Evolutionary conservation across 2,329 filamentous ascomycete species (phyloP), one percentile per base, ranked within the genome.

Genomic region (Exophiala oligosperma): DNA sequence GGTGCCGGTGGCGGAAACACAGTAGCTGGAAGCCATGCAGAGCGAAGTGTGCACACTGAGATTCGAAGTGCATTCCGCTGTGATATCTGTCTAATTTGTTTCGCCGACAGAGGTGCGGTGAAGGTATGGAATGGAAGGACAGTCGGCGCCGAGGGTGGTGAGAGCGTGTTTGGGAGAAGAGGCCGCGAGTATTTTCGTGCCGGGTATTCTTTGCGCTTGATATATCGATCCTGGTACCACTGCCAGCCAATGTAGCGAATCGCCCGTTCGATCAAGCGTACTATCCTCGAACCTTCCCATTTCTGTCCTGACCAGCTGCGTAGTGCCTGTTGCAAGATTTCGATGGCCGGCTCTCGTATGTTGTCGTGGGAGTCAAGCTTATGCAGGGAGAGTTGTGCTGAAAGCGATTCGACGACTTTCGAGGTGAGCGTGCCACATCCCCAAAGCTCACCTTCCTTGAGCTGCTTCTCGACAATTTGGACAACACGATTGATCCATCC

Each of bases 111-210:
- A 0, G 94, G 94, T 64, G 90, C 96, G 1, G 94, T 99, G 69
- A 99, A 99, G 0, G 94, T 97, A 72, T 99, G 94, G 70, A 99
- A 99, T 0, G 94, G 94, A 1, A 99, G 80, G 1, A 99, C 92
- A 0, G 94, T 99, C 2, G 94, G 94, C 4, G 94, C 93, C 29
- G 90, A 86, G 3, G 94, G 94, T 8, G 96, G 83, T 0, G 89
- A 83, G 32, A 99, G 79, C 43, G 81, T 82, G 2, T 80, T 74
- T 3, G 93, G 94, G 9, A 96, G 77, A 59, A 85, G 86, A 9
- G 91, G 90, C 52, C 94, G 81, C 35, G 78, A 76, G 71, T 97
- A 97, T 64, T 76, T 80, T 9, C 80, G 80, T 5, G 76, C 66
- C 3, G 82, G 75, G 23, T 84, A 81, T 55, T 84, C 79, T 63